phyloP scores from a whole-genome alignment of 768 basidiomycete genomes.

The Termitomyces titanicus region DNA sequence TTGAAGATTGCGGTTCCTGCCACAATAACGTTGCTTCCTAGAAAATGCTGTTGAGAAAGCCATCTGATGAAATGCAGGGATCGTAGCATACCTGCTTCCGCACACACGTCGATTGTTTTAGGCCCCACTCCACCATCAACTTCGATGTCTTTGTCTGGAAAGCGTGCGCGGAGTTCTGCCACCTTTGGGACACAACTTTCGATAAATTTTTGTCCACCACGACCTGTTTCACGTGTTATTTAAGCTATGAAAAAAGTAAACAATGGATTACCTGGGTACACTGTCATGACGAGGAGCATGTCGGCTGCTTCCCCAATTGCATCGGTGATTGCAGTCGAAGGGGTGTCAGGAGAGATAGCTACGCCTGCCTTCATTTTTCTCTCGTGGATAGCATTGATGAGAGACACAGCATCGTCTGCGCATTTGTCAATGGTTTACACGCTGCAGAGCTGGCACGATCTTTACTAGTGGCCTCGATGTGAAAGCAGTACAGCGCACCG shows the following conservation, averaged over 20 bases:
- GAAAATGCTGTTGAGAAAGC: background rate
- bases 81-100: conserved; percentile 67
- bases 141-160: conserved; percentile 94
- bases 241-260: background rate
- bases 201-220: conserved; percentile 95
- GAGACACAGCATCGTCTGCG: conserved; percentile 61
- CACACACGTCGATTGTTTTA: conserved; percentile 83
- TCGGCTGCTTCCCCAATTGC: conserved; percentile 80
- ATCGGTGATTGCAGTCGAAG: conserved; percentile 83
- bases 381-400: conserved; percentile 80
- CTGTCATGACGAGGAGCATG: conserved; percentile 98
- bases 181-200: conserved; percentile 93
- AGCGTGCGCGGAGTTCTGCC: conserved; percentile 80
- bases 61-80: background rate
- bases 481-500: conserved; percentile 94
- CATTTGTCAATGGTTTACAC: background rate
- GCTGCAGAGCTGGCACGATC: conserved; percentile 8
- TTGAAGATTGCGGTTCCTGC: conserved; percentile 95
- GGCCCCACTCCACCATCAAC: conserved; percentile 98
- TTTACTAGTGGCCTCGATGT: conserved; percentile 89
- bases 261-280: conserved; percentile 70
- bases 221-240: conserved; percentile 41
- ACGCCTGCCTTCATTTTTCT: conserved; percentile 92
- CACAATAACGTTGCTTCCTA: conserved; percentile 97
- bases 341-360: conserved; percentile 95